phyloP scores from a whole-genome alignment of 2,329 filamentous ascomycete species.

The Bipolaris cookei region DNA sequence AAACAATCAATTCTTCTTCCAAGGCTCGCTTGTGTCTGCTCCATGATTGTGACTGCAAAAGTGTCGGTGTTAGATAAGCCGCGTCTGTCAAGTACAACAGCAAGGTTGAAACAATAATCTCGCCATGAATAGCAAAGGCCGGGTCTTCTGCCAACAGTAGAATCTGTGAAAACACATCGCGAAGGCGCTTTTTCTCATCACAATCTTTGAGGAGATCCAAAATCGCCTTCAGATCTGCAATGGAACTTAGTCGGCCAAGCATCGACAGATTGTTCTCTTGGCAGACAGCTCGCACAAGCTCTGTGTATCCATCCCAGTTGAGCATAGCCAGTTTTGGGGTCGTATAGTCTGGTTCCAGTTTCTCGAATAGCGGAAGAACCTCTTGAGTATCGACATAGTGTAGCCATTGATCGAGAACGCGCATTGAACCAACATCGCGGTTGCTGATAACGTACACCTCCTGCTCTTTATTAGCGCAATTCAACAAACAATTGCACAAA shows the following conservation, averaged over 20 bases:
- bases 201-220: slow-evolving; percentile 27
- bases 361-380: slow-evolving; percentile 47
- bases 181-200: slow-evolving; percentile 25
- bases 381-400: slow-evolving; percentile 51
- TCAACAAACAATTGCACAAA: neutral
- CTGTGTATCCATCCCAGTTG: slow-evolving; percentile 29
- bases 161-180: slow-evolving; percentile 20
- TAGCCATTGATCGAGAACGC: slow-evolving; percentile 51
- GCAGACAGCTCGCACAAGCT: slow-evolving; percentile 23
- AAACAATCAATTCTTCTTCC: slow-evolving; percentile 17
- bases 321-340: slow-evolving; percentile 37
- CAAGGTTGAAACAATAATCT: slow-evolving; percentile 15
- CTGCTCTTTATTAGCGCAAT: slow-evolving; percentile 26
- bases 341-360: slow-evolving; percentile 42
- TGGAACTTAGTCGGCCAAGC: slow-evolving; percentile 18
- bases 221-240: slow-evolving; percentile 23
- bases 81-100: slow-evolving; percentile 23
- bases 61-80: slow-evolving; percentile 23
- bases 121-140: slow-evolving; percentile 3
- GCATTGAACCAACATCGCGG: slow-evolving; percentile 48
- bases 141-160: slow-evolving; percentile 16
- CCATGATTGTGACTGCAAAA: slow-evolving; percentile 27
- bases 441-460: slow-evolving; percentile 55
- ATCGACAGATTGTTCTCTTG: slow-evolving; percentile 27
- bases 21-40: slow-evolving; percentile 21